Conservation (phyloP, 2,329 filamentous ascomycete genomes). For the Ceratocystis albifundus region DNA sequence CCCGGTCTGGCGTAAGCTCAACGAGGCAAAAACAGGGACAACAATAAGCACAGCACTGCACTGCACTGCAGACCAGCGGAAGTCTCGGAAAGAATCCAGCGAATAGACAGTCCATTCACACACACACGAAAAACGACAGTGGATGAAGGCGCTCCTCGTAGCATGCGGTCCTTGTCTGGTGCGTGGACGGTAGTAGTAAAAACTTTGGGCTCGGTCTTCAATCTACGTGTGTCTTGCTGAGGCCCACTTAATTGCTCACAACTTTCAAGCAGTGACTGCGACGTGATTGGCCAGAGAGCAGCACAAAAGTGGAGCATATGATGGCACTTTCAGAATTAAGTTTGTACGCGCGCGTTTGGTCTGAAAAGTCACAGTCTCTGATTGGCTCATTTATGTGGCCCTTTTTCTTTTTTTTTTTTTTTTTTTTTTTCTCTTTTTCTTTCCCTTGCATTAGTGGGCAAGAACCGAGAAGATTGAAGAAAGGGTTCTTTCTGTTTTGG, state of each 20-base stretch:
- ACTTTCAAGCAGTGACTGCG: not conserved
- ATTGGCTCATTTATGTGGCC: not conserved
- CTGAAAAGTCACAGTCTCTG: not conserved
- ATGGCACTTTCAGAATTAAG: not conserved
- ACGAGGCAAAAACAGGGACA: not conserved
- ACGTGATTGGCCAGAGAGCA: not conserved
- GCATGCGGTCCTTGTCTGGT: not conserved
- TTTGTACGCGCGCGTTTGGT: slow-evolving; percentile 10
- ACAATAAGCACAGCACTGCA: not conserved
- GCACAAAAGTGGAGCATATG: not conserved
- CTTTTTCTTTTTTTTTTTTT: too few relatives aligned
- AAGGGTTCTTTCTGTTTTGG: not conserved
- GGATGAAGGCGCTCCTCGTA: not conserved
- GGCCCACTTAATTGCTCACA: not conserved
- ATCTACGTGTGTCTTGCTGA: not conserved
- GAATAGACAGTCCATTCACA: not conserved
- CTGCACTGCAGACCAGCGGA: not conserved
- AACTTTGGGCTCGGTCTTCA: not conserved
- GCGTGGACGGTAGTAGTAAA: not conserved
- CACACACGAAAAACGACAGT: not conserved
- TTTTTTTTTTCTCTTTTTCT: too few relatives aligned
- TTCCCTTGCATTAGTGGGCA: not conserved
- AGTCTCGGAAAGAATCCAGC: not conserved
- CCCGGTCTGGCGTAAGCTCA: not conserved
- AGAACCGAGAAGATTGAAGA: not conserved